Conservation (phyloP, 225 moss, liverwort and hornwort species). For the Physcomitrium patens region DNA sequence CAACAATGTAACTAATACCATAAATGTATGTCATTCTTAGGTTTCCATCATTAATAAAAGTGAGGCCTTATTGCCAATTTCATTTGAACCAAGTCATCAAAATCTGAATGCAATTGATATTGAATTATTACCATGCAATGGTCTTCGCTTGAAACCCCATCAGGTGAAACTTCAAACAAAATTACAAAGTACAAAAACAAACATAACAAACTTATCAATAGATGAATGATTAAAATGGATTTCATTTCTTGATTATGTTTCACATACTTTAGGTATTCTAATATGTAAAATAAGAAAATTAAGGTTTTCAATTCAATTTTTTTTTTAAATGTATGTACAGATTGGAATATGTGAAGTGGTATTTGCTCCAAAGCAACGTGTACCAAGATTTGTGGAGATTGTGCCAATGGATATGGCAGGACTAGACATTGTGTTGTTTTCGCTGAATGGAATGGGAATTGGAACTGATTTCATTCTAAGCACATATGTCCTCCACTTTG, state of each 20-base stretch:
- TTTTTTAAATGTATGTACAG: constrained; percentile 26
- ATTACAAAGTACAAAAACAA: neutral
- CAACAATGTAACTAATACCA: no score
- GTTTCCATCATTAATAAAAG: constrained; percentile 59
- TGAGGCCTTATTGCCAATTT: constrained; percentile 49
- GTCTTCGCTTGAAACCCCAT: constrained; percentile 63
- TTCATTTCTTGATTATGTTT: no score
- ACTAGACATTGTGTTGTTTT: constrained; percentile 66
- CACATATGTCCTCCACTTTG: constrained; percentile 67
- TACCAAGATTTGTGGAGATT: constrained; percentile 58
- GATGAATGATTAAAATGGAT: no score
- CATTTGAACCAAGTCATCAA: constrained; percentile 49
- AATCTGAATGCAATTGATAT: constrained; percentile 67
- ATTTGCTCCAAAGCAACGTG: constrained; percentile 72
- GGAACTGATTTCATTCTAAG: constrained; percentile 78
- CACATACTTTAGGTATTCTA: no score
- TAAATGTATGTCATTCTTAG: constrained; percentile 1
- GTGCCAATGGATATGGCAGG: constrained; percentile 72
- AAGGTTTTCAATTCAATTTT: neutral
- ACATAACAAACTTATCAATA: no score
- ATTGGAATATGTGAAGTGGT: constrained; percentile 69
- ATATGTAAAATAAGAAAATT: no score
- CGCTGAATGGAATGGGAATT: constrained; percentile 66
- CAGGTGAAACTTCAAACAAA: constrained; percentile 16
- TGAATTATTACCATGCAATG: constrained; percentile 75